Base-by-base conservation (phyloP, 257 asterid species). In the Scutellaria minor region DNA sequence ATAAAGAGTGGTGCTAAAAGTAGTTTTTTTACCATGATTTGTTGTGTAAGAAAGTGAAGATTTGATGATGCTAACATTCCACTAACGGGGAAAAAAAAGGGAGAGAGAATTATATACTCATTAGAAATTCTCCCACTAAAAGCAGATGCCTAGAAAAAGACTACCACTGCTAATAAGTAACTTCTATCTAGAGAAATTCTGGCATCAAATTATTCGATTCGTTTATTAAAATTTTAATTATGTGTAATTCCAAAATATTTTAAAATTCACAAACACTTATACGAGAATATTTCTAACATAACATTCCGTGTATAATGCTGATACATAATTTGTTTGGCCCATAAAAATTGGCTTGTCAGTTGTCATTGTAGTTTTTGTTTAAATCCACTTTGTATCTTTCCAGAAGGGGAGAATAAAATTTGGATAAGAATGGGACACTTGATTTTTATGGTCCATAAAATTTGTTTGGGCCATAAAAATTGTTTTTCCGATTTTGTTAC, bases 281-380 rank as follows among this genome's bases (percentile, higher is more conserved):
- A 31, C 3, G 0, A 3, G 4, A 31, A 31, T 0, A 2, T 31
- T 31, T 31, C 5, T 4, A 31, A 31, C 4, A 31, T 31, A 31
- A 2, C 2, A 31, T 31, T 31, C 5, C 37, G 37, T 44, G 12
- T 44, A 6, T 7, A 58, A 60, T 3, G 22, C 14, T 7, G 22
- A 37, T 13, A 8, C 47, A 60, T 13, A 35, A 13, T 60, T 35
- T 69, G 66, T 3, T 68, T 54, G 74, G 74, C 65, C 55, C 3
- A 68, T 22, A 7, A 40, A 37, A 6, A 42, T 5, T 69, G 54
- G 10, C 15, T 20, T 5, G 45, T 64, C 56, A 64, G 10, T 20
- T 5, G 35, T 55, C 14, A 10, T 18, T 52, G 51, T 68, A 11
- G 15, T 31, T 0, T 0, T 24, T 35, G 63, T 50, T 10, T 22